Base-by-base conservation (phyloP, 2,329 filamentous ascomycete genomes). In the Botrytis cinerea region DNA sequence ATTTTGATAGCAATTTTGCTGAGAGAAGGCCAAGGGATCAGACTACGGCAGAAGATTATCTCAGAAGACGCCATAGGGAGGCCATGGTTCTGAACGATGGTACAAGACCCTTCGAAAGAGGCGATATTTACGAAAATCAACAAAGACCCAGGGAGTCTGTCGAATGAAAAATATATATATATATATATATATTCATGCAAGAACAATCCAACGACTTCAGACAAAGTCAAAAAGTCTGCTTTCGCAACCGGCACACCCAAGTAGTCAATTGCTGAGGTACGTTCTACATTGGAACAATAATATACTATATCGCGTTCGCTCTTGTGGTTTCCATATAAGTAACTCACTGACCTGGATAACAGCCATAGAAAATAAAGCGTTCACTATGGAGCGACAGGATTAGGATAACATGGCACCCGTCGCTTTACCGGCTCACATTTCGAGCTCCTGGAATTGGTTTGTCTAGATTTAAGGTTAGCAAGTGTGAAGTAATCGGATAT, bases 11-110 rank as follows among this genome's bases (percentile, higher is more conserved):
- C 7, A 75, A 76, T 70, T 76, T 79, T 60, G 54, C 83, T 79
- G 69, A 66, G 25, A 74, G 83, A 63, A 82, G 82, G 66, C 79
- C 84, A 71, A 80, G 85, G 74, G 87, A 89, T 73, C 87, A 89
- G 80, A 89, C 85, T 74, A 85, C 83, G 10, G 90, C 90, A 80
- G 93, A 95, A 81, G 90, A 93, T 78, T 88, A 91, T 71, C 85
- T 95, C 74, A 86, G 94, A 74, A 87, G 94, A 76, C 87, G 93
- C 68, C 88, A 95, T 79, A 87, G 94, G 77, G 94, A 97, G 83
- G 94, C 94, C 7, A 95, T 98, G 88, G 94, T 98, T 32, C 85
- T 97, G 73, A 95, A 94, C 79, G 94, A 97, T 79, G 93, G 93
- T n/a, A 93, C 89, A 35, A 87, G 91, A 46, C 92, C 93, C 1